Percentiles rank a stretch among this genome's conserved stretches.
Evolutionary conservation across 768 basidiomycete species (phyloP).

Genomic region (Ephemerocybe angulata): DNA sequence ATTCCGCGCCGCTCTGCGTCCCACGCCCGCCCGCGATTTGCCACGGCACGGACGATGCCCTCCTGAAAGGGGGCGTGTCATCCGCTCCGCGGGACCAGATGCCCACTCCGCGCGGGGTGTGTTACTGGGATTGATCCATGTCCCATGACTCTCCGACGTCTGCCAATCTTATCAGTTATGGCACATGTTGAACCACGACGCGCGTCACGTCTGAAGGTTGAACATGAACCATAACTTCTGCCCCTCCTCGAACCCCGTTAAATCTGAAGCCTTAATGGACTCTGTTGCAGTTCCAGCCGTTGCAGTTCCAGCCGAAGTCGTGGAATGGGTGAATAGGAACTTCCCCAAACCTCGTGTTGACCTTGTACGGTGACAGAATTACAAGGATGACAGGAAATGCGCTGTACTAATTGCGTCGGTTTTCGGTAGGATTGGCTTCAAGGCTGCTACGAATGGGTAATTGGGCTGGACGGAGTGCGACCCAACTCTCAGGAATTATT

Average conservation of each 20-base stretch:
- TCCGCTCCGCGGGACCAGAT: too few relatives aligned
- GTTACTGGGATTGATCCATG: too few relatives aligned
- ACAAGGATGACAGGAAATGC: background rate
- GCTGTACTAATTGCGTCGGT: constrained; percentile 8
- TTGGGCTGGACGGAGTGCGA: constrained; percentile 41
- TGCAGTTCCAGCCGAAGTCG: constrained; percentile 33
- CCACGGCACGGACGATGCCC: too few relatives aligned
- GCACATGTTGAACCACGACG: background rate
- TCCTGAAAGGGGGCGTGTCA: too few relatives aligned
- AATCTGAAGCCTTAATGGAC: constrained; percentile 10
- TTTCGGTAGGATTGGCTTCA: constrained; percentile 66
- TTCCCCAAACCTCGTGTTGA: constrained; percentile 66
- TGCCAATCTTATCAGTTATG: background rate
- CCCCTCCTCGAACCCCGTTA: background rate
- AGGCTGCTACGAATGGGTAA: constrained; percentile 66
- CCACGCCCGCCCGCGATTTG: too few relatives aligned
- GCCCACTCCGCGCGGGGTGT: too few relatives aligned
- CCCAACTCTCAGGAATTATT: constrained; percentile 50
- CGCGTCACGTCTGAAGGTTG: background rate
- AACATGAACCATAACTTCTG: too few relatives aligned
- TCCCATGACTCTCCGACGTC: too few relatives aligned
- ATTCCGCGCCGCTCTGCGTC: too few relatives aligned
- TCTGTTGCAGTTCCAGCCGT: too few relatives aligned
- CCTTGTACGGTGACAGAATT: constrained; percentile 37
- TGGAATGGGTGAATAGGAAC: constrained; percentile 48